phyloP scores from a whole-genome alignment of 2,329 filamentous ascomycete species.

The Bipolaris oryzae region DNA sequence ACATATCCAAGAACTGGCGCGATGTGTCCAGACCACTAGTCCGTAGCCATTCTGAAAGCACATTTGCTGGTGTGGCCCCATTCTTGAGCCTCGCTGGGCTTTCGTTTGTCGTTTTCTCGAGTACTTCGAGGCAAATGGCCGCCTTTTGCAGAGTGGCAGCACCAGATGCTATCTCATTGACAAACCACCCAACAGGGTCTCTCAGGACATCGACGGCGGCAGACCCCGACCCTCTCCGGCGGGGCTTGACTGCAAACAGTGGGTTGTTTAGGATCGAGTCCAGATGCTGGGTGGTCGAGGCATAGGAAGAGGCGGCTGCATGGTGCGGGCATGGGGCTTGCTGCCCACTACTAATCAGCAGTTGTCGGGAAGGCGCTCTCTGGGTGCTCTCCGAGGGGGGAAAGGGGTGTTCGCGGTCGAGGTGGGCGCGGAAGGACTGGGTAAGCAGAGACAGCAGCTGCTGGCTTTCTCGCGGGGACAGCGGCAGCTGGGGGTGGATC shows the following conservation, averaged over 20 bases:
- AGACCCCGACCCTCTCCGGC: constrained; percentile 34
- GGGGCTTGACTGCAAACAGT: constrained; percentile 50
- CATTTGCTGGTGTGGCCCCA: constrained; percentile 21
- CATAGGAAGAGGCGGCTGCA: constrained; percentile 43
- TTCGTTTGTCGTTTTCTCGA: constrained; percentile 25
- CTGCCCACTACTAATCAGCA: constrained; percentile 14
- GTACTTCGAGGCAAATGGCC: constrained; percentile 45
- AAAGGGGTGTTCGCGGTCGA: constrained; percentile 63
- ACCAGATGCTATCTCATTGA: constrained; percentile 48
- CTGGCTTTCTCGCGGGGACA: constrained; percentile 63
- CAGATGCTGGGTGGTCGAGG: constrained; percentile 54
- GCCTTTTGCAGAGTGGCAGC: constrained; percentile 49
- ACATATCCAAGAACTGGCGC: constrained; percentile 32
- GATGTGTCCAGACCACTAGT: constrained; percentile 38
- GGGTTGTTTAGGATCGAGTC: constrained; percentile 59
- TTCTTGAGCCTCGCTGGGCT: constrained; percentile 7
- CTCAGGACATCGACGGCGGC: constrained; percentile 32
- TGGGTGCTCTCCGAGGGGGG: constrained; percentile 15
- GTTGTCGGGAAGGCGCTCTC: constrained; percentile 1
- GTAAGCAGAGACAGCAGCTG: constrained; percentile 66
- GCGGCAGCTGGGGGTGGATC: constrained; percentile 59
- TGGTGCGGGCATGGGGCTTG: constrained; percentile 14
- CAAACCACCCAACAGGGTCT: constrained; percentile 51
- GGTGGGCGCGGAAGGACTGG: constrained; percentile 66
- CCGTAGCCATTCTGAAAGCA: constrained; percentile 40